These are phyloP conservation scores for Sclerotinia trifoliorum DNA, from an alignment of 2,329 filamentous ascomycete species.

Conservation along the genomic window DNA sequence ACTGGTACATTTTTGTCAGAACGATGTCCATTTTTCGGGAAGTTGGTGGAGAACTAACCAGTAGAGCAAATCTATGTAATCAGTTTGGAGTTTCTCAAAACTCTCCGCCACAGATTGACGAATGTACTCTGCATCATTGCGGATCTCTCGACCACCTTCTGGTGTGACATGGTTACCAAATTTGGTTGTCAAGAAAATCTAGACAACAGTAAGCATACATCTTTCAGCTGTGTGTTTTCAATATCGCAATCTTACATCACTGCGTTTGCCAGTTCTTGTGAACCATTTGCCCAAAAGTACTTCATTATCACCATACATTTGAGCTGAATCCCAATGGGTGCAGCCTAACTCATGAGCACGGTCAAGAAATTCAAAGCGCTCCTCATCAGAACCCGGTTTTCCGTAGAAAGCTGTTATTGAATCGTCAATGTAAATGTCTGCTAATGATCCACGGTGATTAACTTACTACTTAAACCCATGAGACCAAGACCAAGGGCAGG, in stretches of 20 bases:
- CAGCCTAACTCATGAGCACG: conserved; percentile 41
- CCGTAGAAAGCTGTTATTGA: conserved; percentile 36
- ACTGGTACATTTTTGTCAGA: background rate
- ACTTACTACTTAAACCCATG: conserved; percentile 25
- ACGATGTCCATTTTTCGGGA: background rate
- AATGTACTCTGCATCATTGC: conserved; percentile 24
- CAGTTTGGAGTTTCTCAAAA: conserved; percentile 21
- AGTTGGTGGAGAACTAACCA: background rate
- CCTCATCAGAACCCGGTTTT: conserved; percentile 36
- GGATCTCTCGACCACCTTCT: conserved; percentile 17
- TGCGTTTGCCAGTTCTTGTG: conserved; percentile 36
- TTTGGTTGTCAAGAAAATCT: conserved; percentile 48
- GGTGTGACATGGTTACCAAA: conserved; percentile 23
- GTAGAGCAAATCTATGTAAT: conserved; percentile 25
- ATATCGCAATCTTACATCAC: background rate
- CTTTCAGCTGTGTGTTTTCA: conserved; percentile 41
- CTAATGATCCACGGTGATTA: no score
- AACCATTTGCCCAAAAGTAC: conserved; percentile 50
- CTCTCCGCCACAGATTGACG: conserved; percentile 23
- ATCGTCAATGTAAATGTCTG: background rate
- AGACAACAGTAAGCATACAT: conserved; percentile 28
- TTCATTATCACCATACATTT: conserved; percentile 44
- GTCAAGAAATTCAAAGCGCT: conserved; percentile 43
- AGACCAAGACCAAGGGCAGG: conserved; percentile 25
- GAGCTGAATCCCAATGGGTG: conserved; percentile 40